A percentile compares a stretch with the other conserved stretches of the same genome.
Conservation (phyloP, 768 basidiomycete genomes). For the Russula vinacea region DNA sequence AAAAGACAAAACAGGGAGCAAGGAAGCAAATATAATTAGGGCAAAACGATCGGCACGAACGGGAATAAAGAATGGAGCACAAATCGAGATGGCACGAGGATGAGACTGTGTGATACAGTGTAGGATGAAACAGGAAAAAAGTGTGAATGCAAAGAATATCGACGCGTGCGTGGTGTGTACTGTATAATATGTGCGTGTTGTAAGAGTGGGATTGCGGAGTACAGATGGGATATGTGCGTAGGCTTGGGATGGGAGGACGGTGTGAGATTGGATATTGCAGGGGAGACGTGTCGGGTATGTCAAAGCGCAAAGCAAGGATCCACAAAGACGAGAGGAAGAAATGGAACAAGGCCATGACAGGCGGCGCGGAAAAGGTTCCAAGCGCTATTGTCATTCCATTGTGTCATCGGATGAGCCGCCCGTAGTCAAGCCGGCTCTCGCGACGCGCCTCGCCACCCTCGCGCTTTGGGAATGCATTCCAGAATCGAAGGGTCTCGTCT, state of each 20-base stretch:
- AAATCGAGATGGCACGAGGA: constrained; percentile 18
- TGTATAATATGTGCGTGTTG: constrained; percentile 16
- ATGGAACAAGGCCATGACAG: background rate
- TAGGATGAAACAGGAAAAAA: constrained; percentile 1
- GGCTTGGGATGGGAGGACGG: background rate
- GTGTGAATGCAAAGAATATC: constrained; percentile 18
- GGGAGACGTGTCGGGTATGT: constrained; percentile 12
- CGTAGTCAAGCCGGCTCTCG: constrained; percentile 47
- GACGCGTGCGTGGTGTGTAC: constrained; percentile 18
- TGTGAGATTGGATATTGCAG: constrained; percentile 15
- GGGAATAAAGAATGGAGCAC: constrained; percentile 18
- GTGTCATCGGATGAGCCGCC: constrained; percentile 41
- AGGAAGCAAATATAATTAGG: background rate
- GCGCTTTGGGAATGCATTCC: constrained; percentile 92
- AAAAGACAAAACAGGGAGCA: constrained; percentile 6
- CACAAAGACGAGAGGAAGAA: background rate
- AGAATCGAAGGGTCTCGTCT: constrained; percentile 94
- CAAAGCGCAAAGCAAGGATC: constrained; percentile 8
- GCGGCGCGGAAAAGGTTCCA: background rate
- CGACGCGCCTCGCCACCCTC: constrained; percentile 43
- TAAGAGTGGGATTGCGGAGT: constrained; percentile 9
- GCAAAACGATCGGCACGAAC: constrained; percentile 18
- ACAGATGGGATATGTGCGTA: constrained; percentile 18
- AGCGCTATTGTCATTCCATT: background rate
- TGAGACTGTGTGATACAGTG: constrained; percentile 17